Evolutionary conservation across 768 basidiomycete genomes (phyloP).

Genomic region (Pleurotus pulmonarius): DNA sequence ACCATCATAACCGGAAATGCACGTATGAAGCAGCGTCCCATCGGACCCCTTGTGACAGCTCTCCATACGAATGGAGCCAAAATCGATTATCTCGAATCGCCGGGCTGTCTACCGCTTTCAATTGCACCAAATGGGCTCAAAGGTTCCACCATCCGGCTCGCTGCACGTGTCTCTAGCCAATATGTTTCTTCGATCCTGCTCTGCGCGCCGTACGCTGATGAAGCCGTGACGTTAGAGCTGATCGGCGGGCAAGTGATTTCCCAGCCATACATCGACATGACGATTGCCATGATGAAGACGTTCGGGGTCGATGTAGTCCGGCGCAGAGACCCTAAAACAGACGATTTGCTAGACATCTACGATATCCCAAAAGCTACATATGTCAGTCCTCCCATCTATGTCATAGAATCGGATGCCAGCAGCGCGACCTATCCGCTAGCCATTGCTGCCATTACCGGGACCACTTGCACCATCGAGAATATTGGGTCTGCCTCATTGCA

Average conservation of each 20-base stretch:
- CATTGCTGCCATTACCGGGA: conserved; percentile 96
- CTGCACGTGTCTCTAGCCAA: conserved; percentile 95
- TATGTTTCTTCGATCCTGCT: conserved; percentile 97
- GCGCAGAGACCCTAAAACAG: conserved; percentile 52
- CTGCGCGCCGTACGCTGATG: conserved; percentile 88
- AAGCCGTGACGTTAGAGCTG: conserved; percentile 85
- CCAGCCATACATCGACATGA: conserved; percentile 99
- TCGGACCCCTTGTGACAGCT: conserved; percentile 91
- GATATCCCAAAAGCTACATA: conserved; percentile 81
- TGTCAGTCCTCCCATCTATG: conserved; percentile 74
- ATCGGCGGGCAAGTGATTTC: conserved; percentile 95
- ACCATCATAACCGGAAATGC: conserved; percentile 96
- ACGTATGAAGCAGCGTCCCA: conserved; percentile 98
- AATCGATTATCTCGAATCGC: conserved; percentile 73
- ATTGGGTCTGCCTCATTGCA: conserved; percentile 91
- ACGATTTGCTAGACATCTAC: conserved; percentile 74
- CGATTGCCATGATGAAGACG: conserved; percentile 93
- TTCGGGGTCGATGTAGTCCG: conserved; percentile 83
- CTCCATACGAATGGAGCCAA: conserved; percentile 75
- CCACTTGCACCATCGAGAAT: conserved; percentile 87
- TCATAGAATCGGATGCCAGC: conserved; percentile 93
- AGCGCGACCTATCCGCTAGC: conserved; percentile 97
- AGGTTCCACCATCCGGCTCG: conserved; percentile 80
- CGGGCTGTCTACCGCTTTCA: conserved; percentile 85
- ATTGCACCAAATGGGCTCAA: conserved; percentile 81